These are phyloP conservation scores for Phytophthora palmivora DNA, from an alignment of 352 stramenopile species.

Conservation along the genomic window DNA sequence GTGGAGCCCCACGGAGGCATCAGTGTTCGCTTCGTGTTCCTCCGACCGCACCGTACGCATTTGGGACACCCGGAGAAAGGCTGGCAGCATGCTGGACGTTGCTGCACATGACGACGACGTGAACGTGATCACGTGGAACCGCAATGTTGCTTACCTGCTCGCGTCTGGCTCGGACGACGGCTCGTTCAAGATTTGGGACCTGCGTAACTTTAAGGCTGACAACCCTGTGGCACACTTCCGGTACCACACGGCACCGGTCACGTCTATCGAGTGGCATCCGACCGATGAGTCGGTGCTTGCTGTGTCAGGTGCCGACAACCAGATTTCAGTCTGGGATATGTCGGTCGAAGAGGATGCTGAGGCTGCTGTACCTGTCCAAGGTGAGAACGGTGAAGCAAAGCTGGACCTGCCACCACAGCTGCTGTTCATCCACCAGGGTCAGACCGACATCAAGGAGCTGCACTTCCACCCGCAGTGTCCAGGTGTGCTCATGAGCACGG, in stretches of 20 bases:
- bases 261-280: constrained; percentile 99
- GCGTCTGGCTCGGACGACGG: constrained; percentile 98
- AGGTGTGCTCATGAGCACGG: constrained; percentile 96
- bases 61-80: constrained; percentile 96
- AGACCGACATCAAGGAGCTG: constrained; percentile 98
- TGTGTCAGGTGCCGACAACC: constrained; percentile 95
- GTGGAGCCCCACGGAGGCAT: constrained; percentile 97
- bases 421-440: constrained; percentile 99
- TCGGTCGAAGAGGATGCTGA: constrained; percentile 98
- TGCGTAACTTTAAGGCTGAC: constrained; percentile 93
- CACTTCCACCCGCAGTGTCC: constrained; percentile 99
- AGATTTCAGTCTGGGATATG: constrained; percentile 99
- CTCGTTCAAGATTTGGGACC: constrained; percentile 97
- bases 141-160: constrained; percentile 96
- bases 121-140: constrained; percentile 99
- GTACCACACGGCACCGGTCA: constrained; percentile 97
- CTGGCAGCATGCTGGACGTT: constrained; percentile 94
- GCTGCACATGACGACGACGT: constrained; percentile 96
- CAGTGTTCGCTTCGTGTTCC: constrained; percentile 96
- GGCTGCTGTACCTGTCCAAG: constrained; percentile 46
- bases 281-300: constrained; percentile 98
- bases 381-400: constrained; percentile 60
- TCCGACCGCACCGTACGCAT: constrained; percentile 96
- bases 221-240: constrained; percentile 94
- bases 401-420: constrained; percentile 97